Evolutionary conservation across 441 rosid species (phyloP), one percentile per base, ranked within the genome.

Genomic region (Euphorbia celastroides): DNA sequence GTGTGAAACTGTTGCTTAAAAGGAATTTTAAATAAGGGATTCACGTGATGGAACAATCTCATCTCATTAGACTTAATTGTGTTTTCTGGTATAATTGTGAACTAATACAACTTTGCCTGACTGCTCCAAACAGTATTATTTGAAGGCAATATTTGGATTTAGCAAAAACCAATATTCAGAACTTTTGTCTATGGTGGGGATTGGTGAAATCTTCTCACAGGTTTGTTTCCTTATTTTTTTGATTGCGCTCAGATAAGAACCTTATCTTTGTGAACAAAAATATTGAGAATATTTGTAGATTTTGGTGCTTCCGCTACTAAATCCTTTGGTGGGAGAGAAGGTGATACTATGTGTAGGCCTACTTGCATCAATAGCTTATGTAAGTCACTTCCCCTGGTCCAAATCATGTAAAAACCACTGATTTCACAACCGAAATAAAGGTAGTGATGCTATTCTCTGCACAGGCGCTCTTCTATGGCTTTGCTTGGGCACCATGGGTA

Each of bases 401-500:
- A 7, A 3, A 44, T 9, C 50, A 44, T 44, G n/a, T 44, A 44
- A 13, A 5, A 14, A 7, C 42, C 19, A 7, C 42, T 23, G 12
- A 20, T 22, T 14, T 22, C 57, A 10, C 28, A 52, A 52, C 20
- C 14, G 23, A 52, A 52, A 52, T 27, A 20, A 36, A 57, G 25
- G 11, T 68, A 30, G 69, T 20, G 10, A 5, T 26, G 12, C 20
- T 22, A 10, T 55, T 65, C 54, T 30, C 17, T 60, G 17, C 73
- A 51, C 79, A 84, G 86, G 86, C 83, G 30, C 20, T 80, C 62
- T 72, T 84, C 32, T 77, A 81, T 65, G 82, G 88, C 57, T 25
- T 25, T 62, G 89, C 85, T 5, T 82, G 89, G 86, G 80, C 85
- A 54, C 55, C 85, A 31, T 82, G 89, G 89, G 89, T 84, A 77